Conservation (phyloP, 2,329 filamentous ascomycete genomes). For the Raffaelea deltoideospora region DNA sequence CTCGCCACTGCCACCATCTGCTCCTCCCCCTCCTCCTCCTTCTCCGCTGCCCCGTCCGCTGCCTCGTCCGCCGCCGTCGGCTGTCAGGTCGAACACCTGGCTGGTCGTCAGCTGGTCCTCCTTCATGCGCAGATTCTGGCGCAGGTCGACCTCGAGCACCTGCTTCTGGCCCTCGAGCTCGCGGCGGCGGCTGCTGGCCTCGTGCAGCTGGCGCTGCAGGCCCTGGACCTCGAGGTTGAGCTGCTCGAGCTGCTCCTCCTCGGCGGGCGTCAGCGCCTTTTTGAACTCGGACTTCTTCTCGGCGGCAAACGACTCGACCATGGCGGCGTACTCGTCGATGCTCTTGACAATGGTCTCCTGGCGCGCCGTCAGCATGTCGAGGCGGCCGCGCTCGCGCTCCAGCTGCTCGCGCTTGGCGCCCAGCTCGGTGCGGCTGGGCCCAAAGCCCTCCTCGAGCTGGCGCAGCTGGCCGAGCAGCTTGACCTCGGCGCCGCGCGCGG, state of each 20-base stretch:
- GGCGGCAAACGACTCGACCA: constrained; percentile 59
- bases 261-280: constrained; percentile 68
- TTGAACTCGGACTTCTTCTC: constrained; percentile 83
- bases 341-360: constrained; percentile 58
- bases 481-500: constrained; percentile 67
- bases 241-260: constrained; percentile 65
- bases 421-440: constrained; percentile 63
- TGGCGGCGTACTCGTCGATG: constrained; percentile 61
- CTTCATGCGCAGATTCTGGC: constrained; percentile 75
- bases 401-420: constrained; percentile 60
- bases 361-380: constrained; percentile 51
- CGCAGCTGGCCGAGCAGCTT: constrained; percentile 66
- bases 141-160: constrained; percentile 70
- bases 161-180: constrained; percentile 71
- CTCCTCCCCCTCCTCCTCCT: too few relatives aligned
- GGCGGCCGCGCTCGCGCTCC: constrained; percentile 55
- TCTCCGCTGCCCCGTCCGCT: too few relatives aligned
- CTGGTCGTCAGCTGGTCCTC: constrained; percentile 76
- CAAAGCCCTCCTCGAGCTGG: constrained; percentile 69
- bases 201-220: constrained; percentile 61
- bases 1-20: too few relatives aligned
- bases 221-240: constrained; percentile 56
- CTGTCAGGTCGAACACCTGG: constrained; percentile 52
- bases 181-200: constrained; percentile 56
- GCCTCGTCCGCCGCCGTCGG: constrained; percentile 31